Percentiles rank a stretch among this genome's conserved stretches.
Conservation (phyloP, 495 filamentous ascomycete species). For the Aspergillus baeticus region DNA sequence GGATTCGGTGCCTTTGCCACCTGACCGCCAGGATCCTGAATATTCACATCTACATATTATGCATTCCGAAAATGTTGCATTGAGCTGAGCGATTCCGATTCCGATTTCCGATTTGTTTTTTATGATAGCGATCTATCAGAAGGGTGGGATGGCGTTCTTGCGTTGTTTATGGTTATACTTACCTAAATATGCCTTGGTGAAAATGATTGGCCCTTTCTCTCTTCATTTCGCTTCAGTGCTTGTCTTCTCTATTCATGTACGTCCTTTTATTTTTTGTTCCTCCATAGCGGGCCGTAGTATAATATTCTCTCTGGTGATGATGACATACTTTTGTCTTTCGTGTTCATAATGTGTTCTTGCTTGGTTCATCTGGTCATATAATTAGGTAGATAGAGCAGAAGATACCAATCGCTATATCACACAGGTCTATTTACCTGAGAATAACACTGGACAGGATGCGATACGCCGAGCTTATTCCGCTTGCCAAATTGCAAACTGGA, state of each 20-base stretch:
- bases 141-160: slow-evolving; percentile 13
- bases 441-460: no score
- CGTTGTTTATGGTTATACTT: neutral
- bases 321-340: neutral
- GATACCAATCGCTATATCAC: no score
- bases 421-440: no score
- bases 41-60: slow-evolving; percentile 10
- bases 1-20: slow-evolving; percentile 59
- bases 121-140: slow-evolving; percentile 17
- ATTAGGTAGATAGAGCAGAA: no score
- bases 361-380: no score
- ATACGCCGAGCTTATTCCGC: no score
- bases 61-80: slow-evolving; percentile 22
- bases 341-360: neutral
- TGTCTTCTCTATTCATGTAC: neutral
- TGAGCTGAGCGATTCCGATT: slow-evolving; percentile 19
- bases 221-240: neutral
- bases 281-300: neutral
- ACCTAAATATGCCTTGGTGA: slow-evolving; percentile 2
- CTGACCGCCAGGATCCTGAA: slow-evolving; percentile 3
- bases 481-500: no score
- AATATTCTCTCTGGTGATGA: neutral
- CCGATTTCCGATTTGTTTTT: slow-evolving; percentile 3
- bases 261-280: neutral
- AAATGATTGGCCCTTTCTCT: neutral